A percentile compares a stretch with the other conserved stretches of the same genome.
Evolutionary conservation across 75 land plant species (phyloP).

Genomic region (Sequoia sempervirens): DNA sequence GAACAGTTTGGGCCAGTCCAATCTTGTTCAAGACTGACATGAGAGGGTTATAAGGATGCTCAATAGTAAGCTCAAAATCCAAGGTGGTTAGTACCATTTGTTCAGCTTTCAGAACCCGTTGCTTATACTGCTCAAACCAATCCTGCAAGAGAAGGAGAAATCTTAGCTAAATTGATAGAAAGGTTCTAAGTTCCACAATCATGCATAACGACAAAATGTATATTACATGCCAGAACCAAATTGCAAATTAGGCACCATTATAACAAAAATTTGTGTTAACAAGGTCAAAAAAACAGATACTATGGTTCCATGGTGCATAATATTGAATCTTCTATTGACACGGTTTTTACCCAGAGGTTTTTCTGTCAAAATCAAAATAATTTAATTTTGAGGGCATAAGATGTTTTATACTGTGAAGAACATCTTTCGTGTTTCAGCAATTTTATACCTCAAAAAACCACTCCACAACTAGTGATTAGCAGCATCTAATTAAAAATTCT

Average conservation of each 20-base stretch:
- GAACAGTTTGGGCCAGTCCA: constrained; percentile 49
- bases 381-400: background rate
- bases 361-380: background rate
- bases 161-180: background rate
- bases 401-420: background rate
- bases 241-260: background rate
- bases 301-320: too few relatives aligned
- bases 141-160: constrained; percentile 24
- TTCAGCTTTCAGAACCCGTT: constrained; percentile 55
- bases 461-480: background rate
- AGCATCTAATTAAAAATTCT: background rate
- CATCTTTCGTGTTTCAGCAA: background rate
- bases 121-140: constrained; percentile 69
- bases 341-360: too few relatives aligned
- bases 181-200: background rate
- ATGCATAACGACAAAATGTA: background rate
- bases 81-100: constrained; percentile 64
- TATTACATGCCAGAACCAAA: background rate
- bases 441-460: background rate
- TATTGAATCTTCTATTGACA: too few relatives aligned
- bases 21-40: constrained; percentile 49
- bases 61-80: constrained; percentile 64
- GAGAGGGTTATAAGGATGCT: constrained; percentile 67
- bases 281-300: background rate
- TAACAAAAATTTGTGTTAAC: background rate